Conservation (phyloP, 2,329 filamentous ascomycete species). For the Phaeosphaeria sp. region DNA sequence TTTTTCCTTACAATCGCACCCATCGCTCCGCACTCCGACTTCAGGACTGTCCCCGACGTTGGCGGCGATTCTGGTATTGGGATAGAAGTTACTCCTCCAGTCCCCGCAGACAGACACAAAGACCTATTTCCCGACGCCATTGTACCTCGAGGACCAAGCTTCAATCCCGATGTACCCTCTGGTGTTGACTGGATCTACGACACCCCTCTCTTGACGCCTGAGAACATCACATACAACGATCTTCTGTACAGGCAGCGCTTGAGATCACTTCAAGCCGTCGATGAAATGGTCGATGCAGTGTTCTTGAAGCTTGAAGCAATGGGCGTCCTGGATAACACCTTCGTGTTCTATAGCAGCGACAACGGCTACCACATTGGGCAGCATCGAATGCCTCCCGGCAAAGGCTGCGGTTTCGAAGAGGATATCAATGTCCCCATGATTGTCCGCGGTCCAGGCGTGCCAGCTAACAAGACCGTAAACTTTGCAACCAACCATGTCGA, state of each 20-base stretch:
- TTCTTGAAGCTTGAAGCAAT: constrained; percentile 51
- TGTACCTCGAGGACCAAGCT: constrained; percentile 68
- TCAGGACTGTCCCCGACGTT: too few species aligned
- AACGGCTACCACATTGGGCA: constrained; percentile 53
- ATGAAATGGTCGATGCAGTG: constrained; percentile 60
- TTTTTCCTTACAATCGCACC: too few species aligned
- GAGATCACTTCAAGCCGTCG: constrained; percentile 60
- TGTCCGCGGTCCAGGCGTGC: constrained; percentile 48
- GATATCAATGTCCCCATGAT: constrained; percentile 53
- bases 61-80: too few species aligned
- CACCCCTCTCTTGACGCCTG: too few species aligned
- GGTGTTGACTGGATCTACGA: constrained; percentile 37
- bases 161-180: constrained; percentile 63
- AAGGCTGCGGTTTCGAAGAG: constrained; percentile 50
- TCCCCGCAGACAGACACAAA: constrained; percentile 66
- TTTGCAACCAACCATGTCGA: neutral
- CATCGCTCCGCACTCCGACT: too few species aligned
- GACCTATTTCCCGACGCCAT: constrained; percentile 66
- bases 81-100: too few species aligned
- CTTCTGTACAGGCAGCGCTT: constrained; percentile 60
- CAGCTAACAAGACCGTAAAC: constrained; percentile 16
- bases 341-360: constrained; percentile 52
- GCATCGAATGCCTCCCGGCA: constrained; percentile 51
- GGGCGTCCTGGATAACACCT: constrained; percentile 56
- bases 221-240: constrained; percentile 60